phyloP scores from a whole-genome alignment of 352 stramenopile genomes.

The Pythium plurisporium region DNA sequence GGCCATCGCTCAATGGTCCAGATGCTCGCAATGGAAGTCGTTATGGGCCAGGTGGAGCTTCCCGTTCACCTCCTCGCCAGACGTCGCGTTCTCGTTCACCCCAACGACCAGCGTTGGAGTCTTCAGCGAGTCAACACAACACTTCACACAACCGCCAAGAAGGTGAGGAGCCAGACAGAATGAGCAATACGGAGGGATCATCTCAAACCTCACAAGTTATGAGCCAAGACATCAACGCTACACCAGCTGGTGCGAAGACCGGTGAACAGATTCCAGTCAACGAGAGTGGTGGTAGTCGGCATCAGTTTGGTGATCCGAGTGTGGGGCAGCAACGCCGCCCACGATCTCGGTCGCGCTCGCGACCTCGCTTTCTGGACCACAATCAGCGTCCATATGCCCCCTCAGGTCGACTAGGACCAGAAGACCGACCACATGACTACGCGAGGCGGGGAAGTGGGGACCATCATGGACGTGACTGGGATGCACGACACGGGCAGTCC shows the following conservation, averaged over 20 bases:
- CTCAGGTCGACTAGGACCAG: background rate
- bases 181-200: no score
- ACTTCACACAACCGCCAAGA: no score
- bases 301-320: background rate
- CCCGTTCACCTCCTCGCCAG: background rate
- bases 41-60: no score
- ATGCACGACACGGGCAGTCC: constrained; percentile 1
- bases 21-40: background rate
- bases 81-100: constrained; percentile 12
- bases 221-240: constrained; percentile 6
- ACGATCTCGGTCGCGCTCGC: constrained; percentile 13
- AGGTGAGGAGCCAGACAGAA: no score
- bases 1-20: background rate
- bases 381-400: background rate
- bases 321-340: background rate
- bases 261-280: background rate
- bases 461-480: background rate
- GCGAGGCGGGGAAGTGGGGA: constrained; percentile 9
- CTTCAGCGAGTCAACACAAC: no score
- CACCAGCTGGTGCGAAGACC: constrained; percentile 2
- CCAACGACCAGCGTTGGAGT: background rate
- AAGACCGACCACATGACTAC: constrained; percentile 8
- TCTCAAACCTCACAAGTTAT: background rate
- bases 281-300: background rate
- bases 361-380: background rate